Evolutionary conservation across 768 basidiomycete genomes (phyloP), one percentile per base, ranked within the genome.

Genomic region (Boletus sensibilis): DNA sequence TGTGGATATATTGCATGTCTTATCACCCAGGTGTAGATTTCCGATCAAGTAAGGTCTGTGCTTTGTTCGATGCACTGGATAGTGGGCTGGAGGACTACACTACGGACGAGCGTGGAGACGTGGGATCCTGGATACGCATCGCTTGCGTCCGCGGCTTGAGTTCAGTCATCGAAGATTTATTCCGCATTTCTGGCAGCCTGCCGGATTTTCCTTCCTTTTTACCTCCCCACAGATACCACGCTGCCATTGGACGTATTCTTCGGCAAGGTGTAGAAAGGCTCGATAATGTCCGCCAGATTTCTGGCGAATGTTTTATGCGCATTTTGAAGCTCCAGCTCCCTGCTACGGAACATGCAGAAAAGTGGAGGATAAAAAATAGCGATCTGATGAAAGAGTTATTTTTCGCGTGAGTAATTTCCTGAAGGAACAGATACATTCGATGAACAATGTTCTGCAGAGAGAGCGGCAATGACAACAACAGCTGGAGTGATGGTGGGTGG

Each of bases 121-220:
- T 99, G 37, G 96, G 96, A 40, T 98, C 96, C 2, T 97, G 94
- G 94, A 82, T 94, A 50, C 90, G 96, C 59, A 81, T 90, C 8
- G 84, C 85, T 2, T 90, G 87, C 64, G 80, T 94, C 49, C 78
- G 77, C 44, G 87, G 88, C 11, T 73, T 94, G 53, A 77, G 83
- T 18, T 73, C 76, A 9, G 72, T 85, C 55, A 74, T 81, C 42
- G 75, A 79, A 63, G 74, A 81, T 25, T 64, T 92, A 4, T 77
- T 88, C 61, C 64, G 70, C 13, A 66, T 75, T 43, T 77, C 82
- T 25, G 64, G 55, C 50, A 63, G 59, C n/a, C 63, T 82, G 31
- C 65, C 76, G 1, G 71, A 79, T 49, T 81, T 86, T 55, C 72
- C 75, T n/a, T 72, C 72, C 23, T 92, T 86, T 68, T 74, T 93